Base-by-base conservation (phyloP, 1,139 yeast genomes). In the Spencermartinsiella ligniputridi region DNA sequence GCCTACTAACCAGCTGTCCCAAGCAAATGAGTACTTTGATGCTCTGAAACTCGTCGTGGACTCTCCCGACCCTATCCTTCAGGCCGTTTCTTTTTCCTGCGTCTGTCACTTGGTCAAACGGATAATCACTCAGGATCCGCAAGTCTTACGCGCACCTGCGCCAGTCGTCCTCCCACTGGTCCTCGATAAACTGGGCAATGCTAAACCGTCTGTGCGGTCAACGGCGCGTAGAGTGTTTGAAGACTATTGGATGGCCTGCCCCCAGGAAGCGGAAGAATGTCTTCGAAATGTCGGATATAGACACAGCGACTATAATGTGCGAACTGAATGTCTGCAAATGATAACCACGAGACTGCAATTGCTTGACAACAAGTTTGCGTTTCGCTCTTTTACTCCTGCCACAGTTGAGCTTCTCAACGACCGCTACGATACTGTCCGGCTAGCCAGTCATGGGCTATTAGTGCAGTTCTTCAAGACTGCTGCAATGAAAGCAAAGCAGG, bases 71-170 rank as follows among this genome's bases (percentile, higher is more conserved):
- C 49, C 64, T 21, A 66, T 71, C n/a, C 68, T 80, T 19, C 69
- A 70, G 49, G 57, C 72, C 0, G 56, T 70, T 33, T 75, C 84
- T 1, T 85, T 86, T 59, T 79, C 87, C 12, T 75, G 88, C 9
- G 63, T 85, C 9, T 83, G 90, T 48, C 92, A 88, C 58, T 66
- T 88, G 39, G 77, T 86, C 22, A 86, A 85, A 55, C 71, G 96
- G 16, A 79, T 86, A 2, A 79, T 85, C 42, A 78, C 82, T 63
- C 96, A 87, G 65, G 82, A 84, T 52, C 72, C 79, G 1, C 70
- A 73, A 1, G 68, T 75, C 1, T 69, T 89, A 37, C 70, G 69
- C 44, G 67, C 67, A 1, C 75, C 76, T 35, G 71, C 79, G 24
- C 70, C 66, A 39, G 64, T 70, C 20, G 76, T 80, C 2, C 64